Evolutionary conservation across 129 eudicot species (phyloP), one percentile per base, ranked within the genome.

Genomic region (Chrysanthemum makinoi): DNA sequence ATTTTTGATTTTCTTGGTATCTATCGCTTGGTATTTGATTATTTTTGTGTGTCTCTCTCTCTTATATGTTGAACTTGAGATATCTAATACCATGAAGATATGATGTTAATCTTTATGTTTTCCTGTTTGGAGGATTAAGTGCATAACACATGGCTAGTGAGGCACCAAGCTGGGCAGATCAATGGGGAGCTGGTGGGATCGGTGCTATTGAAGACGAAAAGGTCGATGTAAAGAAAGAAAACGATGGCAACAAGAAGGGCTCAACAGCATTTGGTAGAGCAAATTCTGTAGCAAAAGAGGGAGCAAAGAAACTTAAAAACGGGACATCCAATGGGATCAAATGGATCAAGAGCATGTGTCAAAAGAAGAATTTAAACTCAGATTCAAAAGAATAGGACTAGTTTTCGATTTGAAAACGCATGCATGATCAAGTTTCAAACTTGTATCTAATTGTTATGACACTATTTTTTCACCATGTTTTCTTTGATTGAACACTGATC

Each of bases 111-210:
- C 5, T 53, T 15, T 69, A 22, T 54, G 30, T 33, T 30, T 69
- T 69, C 62, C 1, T 50, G 52, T 10, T 26, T 11, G 50, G 63
- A 4, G 50, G 70, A 49, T 28, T 30, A 62, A 48, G 46, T 22
- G 43, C 66, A 70, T 24, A 77, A 49, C 46, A 13, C 15, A 77
- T 77, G 81, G 72, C 77, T 16, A 79, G 72, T 15, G 98, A 92
- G 54, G 98, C 86, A 72, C 95, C 98, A 52, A 86, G 95, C 62
- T 92, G 98, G 98, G 98, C 98, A 59, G 98, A 92, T 89, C 96
- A 89, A 80, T 92, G 98, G 98, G 98, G 98, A 35, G 89, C 89
- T 10, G 98, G 98, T 75, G 98, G 98, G 4, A 76, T 92, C n/a
- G 98, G 96, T 6, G 94, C 91, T 2, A 84, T 89, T 18, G 91